Percentiles rank a stretch among this genome's conserved stretches.
Conservation (phyloP, 208 protist genomes). For the Sergeia podlipaevii region DNA sequence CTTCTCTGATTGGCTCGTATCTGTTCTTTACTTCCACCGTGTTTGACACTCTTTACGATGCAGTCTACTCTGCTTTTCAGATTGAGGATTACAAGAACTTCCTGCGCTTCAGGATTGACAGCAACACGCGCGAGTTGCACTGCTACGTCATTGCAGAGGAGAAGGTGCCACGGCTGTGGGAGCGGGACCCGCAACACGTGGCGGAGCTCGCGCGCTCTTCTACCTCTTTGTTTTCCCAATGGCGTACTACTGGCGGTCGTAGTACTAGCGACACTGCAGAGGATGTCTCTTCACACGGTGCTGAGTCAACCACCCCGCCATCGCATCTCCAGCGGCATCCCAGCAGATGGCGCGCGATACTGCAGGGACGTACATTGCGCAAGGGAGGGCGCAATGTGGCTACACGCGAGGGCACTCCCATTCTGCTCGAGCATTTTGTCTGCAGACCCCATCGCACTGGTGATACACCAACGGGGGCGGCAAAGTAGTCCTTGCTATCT, state of each 20-base stretch:
- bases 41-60: constrained; percentile 27
- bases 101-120: constrained; percentile 25
- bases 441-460: constrained; percentile 3
- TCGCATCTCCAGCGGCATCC: constrained; percentile 20
- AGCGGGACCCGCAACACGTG: constrained; percentile 14
- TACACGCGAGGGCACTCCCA: not conserved
- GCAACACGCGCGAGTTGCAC: constrained; percentile 16
- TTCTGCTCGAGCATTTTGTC: constrained; percentile 5
- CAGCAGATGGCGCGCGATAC: constrained; percentile 24
- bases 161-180: constrained; percentile 28
- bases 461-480: too few relatives aligned
- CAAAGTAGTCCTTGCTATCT: too few relatives aligned
- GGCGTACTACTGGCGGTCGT: too few relatives aligned
- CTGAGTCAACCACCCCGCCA: constrained; percentile 2
- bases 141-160: constrained; percentile 26
- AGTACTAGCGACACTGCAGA: too few relatives aligned
- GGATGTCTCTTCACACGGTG: not conserved
- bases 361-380: not conserved
- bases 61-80: constrained; percentile 35
- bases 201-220: too few relatives aligned
- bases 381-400: not conserved
- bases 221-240: too few relatives aligned
- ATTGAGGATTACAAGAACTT: constrained; percentile 49
- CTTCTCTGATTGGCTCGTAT: constrained; percentile 27
- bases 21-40: constrained; percentile 22